A percentile compares a stretch with the other conserved stretches of the same genome.
These are phyloP conservation scores for Theileria orientalis DNA, from an alignment of 169 alveolate genomes.

Conservation along the genomic window DNA sequence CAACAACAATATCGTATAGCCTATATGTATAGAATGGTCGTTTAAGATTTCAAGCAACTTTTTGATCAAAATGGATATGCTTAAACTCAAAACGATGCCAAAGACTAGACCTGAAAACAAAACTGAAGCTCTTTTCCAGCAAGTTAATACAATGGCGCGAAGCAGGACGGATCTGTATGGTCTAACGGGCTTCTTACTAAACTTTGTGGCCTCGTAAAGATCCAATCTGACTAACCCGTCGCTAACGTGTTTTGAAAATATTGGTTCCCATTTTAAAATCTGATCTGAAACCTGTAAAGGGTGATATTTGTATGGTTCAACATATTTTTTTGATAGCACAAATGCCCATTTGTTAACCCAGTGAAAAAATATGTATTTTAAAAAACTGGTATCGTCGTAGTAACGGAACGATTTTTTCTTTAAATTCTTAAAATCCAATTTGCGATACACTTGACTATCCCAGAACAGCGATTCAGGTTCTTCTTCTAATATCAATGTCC, in stretches of 20 bases:
- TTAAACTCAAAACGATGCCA: conserved; percentile 1
- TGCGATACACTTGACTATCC: conserved; percentile 9
- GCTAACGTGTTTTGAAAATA: too few species aligned
- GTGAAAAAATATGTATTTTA: conserved; percentile 24
- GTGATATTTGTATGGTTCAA: conserved; percentile 21
- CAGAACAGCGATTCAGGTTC: conserved; percentile 2
- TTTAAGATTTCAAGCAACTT: not conserved
- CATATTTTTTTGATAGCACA: conserved; percentile 1
- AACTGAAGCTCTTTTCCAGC: not conserved
- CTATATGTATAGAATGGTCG: not conserved
- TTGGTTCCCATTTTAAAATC: too few species aligned
- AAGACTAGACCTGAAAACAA: not conserved
- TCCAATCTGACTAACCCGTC: conserved; percentile 28
- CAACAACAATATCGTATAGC: not conserved
- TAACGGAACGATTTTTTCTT: not conserved
- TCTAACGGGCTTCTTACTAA: not conserved
- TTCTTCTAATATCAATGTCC: too few species aligned
- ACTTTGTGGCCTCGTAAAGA: not conserved
- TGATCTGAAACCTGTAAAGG: conserved; percentile 47
- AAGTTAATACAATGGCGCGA: not conserved
- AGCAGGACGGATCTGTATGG: not conserved
- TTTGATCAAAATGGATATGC: conserved; percentile 7
- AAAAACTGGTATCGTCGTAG: conserved; percentile 20
- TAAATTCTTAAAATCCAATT: not conserved
- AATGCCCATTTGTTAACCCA: too few species aligned